phyloP scores from a whole-genome alignment of 139 green algal genomes.

The Chlamydomonas asymmetrica region DNA sequence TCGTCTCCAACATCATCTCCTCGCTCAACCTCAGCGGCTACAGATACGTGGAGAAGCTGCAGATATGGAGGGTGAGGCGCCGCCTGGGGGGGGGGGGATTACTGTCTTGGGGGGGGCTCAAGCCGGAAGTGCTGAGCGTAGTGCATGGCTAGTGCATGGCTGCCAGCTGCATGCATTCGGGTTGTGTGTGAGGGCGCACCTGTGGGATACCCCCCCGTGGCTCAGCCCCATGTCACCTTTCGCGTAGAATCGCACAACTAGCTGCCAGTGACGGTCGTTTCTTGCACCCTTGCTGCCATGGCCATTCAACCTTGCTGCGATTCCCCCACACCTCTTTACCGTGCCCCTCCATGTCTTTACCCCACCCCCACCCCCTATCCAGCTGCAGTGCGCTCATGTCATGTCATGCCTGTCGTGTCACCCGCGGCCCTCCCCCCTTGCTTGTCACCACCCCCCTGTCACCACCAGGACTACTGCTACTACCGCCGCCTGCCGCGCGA shows the following conservation, averaged over 20 bases:
- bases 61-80: conserved; percentile 17
- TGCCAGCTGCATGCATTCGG: too few relatives aligned
- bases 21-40: conserved; percentile 31
- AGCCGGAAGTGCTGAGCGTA: too few relatives aligned
- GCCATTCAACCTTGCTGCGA: too few relatives aligned
- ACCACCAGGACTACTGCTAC: conserved; percentile 31
- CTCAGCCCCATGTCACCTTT: too few relatives aligned
- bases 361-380: not conserved
- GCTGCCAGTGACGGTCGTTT: too few relatives aligned
- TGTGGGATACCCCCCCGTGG: too few relatives aligned
- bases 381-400: too few relatives aligned
- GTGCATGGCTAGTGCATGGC: too few relatives aligned
- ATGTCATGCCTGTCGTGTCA: not conserved
- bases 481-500: conserved; percentile 32
- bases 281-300: too few relatives aligned
- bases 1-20: conserved; percentile 44
- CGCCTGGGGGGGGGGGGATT: not conserved
- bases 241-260: too few relatives aligned
- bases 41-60: conserved; percentile 46
- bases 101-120: too few relatives aligned
- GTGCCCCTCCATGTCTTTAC: not conserved
- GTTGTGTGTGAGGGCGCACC: too few relatives aligned
- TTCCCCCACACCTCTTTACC: not conserved
- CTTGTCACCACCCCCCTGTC: not conserved
- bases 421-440: not conserved